phyloP scores from a whole-genome alignment of 2,329 filamentous ascomycete genomes.

The Niveomyces coronatus region DNA sequence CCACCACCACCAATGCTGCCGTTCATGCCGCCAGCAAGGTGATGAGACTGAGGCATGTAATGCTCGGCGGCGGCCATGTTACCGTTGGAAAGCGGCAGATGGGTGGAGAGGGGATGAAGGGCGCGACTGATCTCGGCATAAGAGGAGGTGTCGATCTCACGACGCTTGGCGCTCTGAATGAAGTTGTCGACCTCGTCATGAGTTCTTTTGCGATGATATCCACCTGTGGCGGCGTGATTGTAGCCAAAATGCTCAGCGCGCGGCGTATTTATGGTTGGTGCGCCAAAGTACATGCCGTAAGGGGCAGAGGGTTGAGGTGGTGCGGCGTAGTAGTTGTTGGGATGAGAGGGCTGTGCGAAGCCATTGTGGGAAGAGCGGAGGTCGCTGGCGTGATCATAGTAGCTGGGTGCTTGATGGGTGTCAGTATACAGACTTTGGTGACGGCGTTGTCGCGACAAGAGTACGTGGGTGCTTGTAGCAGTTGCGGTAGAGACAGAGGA shows the following conservation, averaged over 20 bases:
- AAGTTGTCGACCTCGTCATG: constrained; percentile 88
- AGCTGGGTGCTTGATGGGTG: constrained; percentile 32
- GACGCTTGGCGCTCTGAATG: constrained; percentile 85
- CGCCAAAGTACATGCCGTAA: constrained; percentile 71
- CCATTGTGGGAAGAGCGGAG: constrained; percentile 46
- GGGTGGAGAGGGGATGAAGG: constrained; percentile 68
- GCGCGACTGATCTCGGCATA: constrained; percentile 87
- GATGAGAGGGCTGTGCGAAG: constrained; percentile 45
- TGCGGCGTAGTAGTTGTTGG: constrained; percentile 46
- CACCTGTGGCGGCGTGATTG: constrained; percentile 32
- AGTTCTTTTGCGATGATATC: constrained; percentile 72
- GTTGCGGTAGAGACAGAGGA: no score
- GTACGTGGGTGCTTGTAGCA: no score
- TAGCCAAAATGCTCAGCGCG: constrained; percentile 55
- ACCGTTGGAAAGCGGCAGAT: constrained; percentile 51
- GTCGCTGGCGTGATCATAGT: constrained; percentile 56
- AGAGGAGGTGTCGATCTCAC: constrained; percentile 78
- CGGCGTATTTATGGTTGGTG: constrained; percentile 44
- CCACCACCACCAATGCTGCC: no score
- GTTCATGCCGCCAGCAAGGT: constrained; percentile 37
- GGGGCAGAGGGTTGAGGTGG: constrained; percentile 43
- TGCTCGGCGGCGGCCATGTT: constrained; percentile 36
- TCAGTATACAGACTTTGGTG: no score
- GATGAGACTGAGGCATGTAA: constrained; percentile 37
- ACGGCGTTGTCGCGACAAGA: no score